These are phyloP conservation scores for Fusarium verticillioides DNA, from an alignment of 2,329 filamentous ascomycete genomes.

Conservation along the genomic window DNA sequence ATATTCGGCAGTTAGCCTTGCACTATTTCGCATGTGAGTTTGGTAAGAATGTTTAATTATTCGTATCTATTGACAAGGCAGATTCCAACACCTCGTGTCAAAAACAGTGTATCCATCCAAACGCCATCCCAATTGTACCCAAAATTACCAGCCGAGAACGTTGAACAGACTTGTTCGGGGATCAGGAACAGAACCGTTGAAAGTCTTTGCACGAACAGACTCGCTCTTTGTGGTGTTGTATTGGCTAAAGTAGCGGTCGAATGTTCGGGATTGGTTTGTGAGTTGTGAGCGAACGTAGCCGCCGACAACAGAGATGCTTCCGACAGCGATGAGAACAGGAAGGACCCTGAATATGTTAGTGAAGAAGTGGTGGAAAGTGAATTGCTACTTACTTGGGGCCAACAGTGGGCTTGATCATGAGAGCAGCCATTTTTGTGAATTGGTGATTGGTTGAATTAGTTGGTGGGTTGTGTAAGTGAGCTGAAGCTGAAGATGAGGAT, in stretches of 20 bases:
- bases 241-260: constrained; percentile 41
- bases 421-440: constrained; percentile 33
- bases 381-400: constrained; percentile 31
- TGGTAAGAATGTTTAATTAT: constrained; percentile 7
- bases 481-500: not conserved
- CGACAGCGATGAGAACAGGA: constrained; percentile 38
- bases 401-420: constrained; percentile 35
- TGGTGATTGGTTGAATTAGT: constrained; percentile 27
- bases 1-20: not conserved
- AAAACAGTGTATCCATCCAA: not conserved
- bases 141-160: constrained; percentile 38
- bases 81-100: constrained; percentile 10
- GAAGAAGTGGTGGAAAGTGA: not conserved
- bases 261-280: constrained; percentile 31
- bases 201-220: constrained; percentile 31
- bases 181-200: constrained; percentile 39
- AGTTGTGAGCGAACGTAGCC: constrained; percentile 37
- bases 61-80: constrained; percentile 9
- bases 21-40: not conserved
- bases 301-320: constrained; percentile 34
- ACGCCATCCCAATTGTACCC: not conserved
- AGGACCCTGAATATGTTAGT: constrained; percentile 22
- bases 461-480: constrained; percentile 25
- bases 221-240: constrained; percentile 42
- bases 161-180: constrained; percentile 42